These are phyloP conservation scores for barrel medic (Medicago truncatula) DNA, from an alignment of 306 rosid species.

Conservation along the genomic window DNA sequence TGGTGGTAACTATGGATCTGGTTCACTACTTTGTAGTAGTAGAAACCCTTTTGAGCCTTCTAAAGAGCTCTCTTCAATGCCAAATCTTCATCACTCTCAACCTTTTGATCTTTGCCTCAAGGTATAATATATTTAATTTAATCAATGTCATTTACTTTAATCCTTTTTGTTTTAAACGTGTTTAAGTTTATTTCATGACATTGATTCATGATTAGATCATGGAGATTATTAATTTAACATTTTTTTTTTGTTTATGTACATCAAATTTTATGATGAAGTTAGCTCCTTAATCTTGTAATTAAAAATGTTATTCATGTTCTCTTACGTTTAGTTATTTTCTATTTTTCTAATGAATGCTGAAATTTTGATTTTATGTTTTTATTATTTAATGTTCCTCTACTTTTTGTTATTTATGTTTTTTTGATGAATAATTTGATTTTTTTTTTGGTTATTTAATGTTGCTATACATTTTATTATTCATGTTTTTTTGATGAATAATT, in stretches of 20 bases:
- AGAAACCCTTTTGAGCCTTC: constrained; percentile 61
- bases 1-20: constrained; percentile 35
- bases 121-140: constrained; percentile 46
- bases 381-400: not conserved
- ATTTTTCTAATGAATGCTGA: not conserved
- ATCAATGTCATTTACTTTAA: no score
- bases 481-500: no score
- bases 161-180: no score
- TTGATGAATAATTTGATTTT: no score
- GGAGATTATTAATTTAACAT: not conserved
- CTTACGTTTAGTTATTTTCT: not conserved
- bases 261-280: not conserved
- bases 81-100: constrained; percentile 54
- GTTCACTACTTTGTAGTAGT: constrained; percentile 32
- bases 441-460: no score
- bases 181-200: no score
- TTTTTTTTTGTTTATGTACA: not conserved
- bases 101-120: constrained; percentile 57
- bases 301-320: not conserved
- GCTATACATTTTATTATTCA: no score
- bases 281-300: no score
- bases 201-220: no score
- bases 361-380: not conserved
- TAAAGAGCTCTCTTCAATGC: constrained; percentile 89
- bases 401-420: not conserved